Percentiles rank a stretch among this genome's conserved stretches.
Evolutionary conservation across 192 early-diverging fungal genomes (phyloP).

Genomic region (Chytriomyces hyalinus): DNA sequence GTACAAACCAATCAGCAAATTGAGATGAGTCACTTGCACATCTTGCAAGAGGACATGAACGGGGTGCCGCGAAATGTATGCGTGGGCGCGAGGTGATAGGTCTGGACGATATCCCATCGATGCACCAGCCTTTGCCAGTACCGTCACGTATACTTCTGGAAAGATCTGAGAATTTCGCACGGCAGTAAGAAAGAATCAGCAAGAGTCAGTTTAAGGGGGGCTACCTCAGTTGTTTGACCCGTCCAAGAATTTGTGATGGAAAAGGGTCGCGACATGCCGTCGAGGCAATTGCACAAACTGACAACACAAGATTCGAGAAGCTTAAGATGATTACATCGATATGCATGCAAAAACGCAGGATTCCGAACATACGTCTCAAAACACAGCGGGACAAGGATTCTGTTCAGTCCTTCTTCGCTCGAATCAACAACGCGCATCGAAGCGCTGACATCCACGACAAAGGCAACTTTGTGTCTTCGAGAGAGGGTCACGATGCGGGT

Average conservation of each 20-base stretch:
- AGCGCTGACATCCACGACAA: slow-evolving; percentile 73
- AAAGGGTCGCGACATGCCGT: slow-evolving; percentile 54
- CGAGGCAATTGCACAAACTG: slow-evolving; percentile 56
- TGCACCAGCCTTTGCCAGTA: slow-evolving; percentile 52
- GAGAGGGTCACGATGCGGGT: slow-evolving; percentile 66
- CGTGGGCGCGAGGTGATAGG: slow-evolving; percentile 36
- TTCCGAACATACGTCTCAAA: slow-evolving; percentile 54
- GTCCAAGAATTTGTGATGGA: slow-evolving; percentile 40
- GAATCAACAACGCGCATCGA: slow-evolving; percentile 63
- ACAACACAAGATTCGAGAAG: neutral
- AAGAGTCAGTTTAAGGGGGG: neutral
- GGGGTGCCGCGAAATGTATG: slow-evolving; percentile 38
- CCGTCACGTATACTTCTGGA: slow-evolving; percentile 53
- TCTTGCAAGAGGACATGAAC: slow-evolving; percentile 55
- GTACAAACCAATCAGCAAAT: slow-evolving; percentile 31
- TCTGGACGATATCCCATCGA: slow-evolving; percentile 40
- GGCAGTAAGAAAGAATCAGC: too few relatives aligned
- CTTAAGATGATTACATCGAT: neutral
- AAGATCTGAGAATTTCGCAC: slow-evolving; percentile 21
- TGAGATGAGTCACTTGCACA: slow-evolving; percentile 42
- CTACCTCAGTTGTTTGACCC: slow-evolving; percentile 19
- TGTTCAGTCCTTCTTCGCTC: slow-evolving; percentile 38
- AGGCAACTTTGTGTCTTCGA: slow-evolving; percentile 65
- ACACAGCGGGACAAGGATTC: slow-evolving; percentile 45
- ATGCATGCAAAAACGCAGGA: neutral